Conservation (phyloP, 768 basidiomycete species). For the Tephrocybe rancida region DNA sequence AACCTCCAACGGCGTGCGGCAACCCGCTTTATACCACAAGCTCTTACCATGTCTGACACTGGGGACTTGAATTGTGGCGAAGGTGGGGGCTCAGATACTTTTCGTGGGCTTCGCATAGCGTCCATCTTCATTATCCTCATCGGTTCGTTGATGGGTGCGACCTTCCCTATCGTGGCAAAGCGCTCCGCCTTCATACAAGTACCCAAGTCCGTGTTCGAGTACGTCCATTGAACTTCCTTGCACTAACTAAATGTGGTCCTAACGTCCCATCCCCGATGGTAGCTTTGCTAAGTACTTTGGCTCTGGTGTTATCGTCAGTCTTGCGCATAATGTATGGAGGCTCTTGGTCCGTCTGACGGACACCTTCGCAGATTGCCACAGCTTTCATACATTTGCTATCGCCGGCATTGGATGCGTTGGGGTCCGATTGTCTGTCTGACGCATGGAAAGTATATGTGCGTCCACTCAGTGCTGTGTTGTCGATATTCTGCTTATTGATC, state of each 20-base stretch:
- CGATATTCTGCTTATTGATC: not conserved
- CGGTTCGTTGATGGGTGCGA: constrained; percentile 59
- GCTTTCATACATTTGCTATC: constrained; percentile 84
- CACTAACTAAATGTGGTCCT: not conserved
- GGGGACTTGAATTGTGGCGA: constrained; percentile 44
- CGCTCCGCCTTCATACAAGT: constrained; percentile 54
- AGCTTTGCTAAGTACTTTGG: constrained; percentile 92
- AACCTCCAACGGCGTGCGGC: not conserved
- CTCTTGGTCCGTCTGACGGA: constrained; percentile 6
- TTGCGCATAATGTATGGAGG: not conserved
- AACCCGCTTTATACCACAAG: constrained; percentile 1
- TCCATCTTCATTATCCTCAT: constrained; percentile 75
- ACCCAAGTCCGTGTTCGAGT: constrained; percentile 73
- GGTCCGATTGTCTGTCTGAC: constrained; percentile 66
- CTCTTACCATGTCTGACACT: constrained; percentile 14
- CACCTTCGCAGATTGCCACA: constrained; percentile 70
- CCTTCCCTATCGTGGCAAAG: constrained; percentile 71
- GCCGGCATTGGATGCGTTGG: constrained; percentile 73
- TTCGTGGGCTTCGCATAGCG: constrained; percentile 61
- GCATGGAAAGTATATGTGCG: constrained; percentile 79
- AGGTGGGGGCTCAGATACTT: constrained; percentile 52
- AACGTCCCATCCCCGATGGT: not conserved
- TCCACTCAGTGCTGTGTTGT: constrained; percentile 10
- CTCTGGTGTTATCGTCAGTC: constrained; percentile 79
- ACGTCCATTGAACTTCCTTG: constrained; percentile 24